phyloP scores from a whole-genome alignment of 1,284 basidiomycete genomes.

The Afroboletus lepidellus region DNA sequence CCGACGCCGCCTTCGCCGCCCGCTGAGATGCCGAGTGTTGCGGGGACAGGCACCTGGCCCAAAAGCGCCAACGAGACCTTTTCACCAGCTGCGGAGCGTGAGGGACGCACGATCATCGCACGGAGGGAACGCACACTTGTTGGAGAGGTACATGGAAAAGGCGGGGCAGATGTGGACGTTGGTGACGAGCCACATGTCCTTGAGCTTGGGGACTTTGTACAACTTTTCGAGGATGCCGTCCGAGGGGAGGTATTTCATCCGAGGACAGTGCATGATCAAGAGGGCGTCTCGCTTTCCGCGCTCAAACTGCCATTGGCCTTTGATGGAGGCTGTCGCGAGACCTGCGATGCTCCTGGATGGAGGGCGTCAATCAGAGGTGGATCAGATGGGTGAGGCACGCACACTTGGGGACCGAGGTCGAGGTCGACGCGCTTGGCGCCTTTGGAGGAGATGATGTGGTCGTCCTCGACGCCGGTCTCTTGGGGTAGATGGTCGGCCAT shows the following conservation, averaged over 20 bases:
- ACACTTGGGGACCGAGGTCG: constrained; percentile 14
- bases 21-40: constrained; percentile 6
- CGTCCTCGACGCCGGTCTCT: constrained; percentile 17
- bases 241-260: constrained; percentile 17
- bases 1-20: constrained; percentile 1
- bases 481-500: constrained; percentile 14
- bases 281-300: constrained; percentile 26
- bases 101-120: neutral
- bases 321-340: constrained; percentile 23
- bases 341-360: constrained; percentile 17
- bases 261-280: constrained; percentile 28
- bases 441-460: constrained; percentile 22
- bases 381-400: constrained; percentile 1
- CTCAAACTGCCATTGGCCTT: constrained; percentile 31
- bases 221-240: constrained; percentile 17
- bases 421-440: constrained; percentile 15
- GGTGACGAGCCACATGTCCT: constrained; percentile 29
- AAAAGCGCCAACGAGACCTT: constrained; percentile 25
- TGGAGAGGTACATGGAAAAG: constrained; percentile 29
- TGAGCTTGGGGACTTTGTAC: constrained; percentile 19
- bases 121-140: constrained; percentile 17
- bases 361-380: too few species aligned
- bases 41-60: constrained; percentile 6
- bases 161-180: constrained; percentile 25
- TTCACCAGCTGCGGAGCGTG: constrained; percentile 18